A percentile compares a stretch with the other conserved stretches of the same genome.
These are phyloP conservation scores for Dryadomyces quercus-mongolicae DNA, from an alignment of 2,329 filamentous ascomycete genomes.

Conservation along the genomic window DNA sequence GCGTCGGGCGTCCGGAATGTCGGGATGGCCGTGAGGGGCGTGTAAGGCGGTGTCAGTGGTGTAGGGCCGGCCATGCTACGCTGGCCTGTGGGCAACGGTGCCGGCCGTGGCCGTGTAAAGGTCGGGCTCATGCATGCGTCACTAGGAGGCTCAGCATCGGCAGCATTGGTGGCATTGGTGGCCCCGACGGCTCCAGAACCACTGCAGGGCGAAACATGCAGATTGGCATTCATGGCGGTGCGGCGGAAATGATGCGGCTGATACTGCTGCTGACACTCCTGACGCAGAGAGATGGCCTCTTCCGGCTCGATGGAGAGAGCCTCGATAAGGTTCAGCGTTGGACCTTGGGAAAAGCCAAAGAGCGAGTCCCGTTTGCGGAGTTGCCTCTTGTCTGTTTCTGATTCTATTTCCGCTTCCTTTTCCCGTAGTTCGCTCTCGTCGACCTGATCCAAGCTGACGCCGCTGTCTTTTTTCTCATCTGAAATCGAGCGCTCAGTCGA, in stretches of 20 bases:
- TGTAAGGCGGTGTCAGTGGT: not conserved
- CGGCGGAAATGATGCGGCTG: not conserved
- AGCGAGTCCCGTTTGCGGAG: not conserved
- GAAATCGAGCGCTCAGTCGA: not conserved
- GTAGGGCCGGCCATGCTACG: too few relatives aligned
- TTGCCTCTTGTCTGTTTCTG: constrained; percentile 3
- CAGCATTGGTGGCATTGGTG: not conserved
- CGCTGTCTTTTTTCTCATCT: constrained; percentile 10
- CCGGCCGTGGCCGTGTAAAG: constrained; percentile 9
- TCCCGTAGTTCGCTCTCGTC: not conserved
- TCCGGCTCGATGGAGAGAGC: constrained; percentile 16
- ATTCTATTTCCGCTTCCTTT: not conserved
- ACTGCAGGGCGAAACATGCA: not conserved
- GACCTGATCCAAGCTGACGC: constrained; percentile 4
- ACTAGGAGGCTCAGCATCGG: not conserved
- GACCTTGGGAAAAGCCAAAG: constrained; percentile 1
- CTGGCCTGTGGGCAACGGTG: not conserved
- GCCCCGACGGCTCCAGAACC: too few relatives aligned
- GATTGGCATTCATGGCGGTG: not conserved
- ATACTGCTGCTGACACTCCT: constrained; percentile 2
- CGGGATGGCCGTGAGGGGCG: not conserved
- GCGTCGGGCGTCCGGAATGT: not conserved
- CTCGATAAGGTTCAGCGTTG: constrained; percentile 16
- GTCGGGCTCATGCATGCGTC: constrained; percentile 1
- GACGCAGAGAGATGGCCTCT: constrained; percentile 1